phyloP scores from a whole-genome alignment of 139 green algal species.

The Monoraphidium neglectum region DNA sequence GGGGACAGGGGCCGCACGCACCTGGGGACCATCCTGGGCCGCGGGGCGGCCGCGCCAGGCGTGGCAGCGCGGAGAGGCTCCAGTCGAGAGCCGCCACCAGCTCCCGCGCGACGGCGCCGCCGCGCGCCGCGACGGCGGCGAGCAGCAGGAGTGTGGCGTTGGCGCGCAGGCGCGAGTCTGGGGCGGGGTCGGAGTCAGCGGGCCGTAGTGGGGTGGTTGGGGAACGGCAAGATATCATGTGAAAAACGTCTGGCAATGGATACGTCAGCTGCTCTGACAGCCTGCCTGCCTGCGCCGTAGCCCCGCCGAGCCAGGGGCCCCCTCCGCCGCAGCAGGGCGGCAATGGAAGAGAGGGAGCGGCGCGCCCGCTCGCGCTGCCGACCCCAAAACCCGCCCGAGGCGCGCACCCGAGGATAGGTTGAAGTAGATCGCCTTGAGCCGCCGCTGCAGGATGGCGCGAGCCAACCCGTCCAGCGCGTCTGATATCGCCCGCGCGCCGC shows the following conservation, averaged over 20 bases:
- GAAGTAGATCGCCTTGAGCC: constrained; percentile 59
- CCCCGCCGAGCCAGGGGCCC: not conserved
- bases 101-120: constrained; percentile 24
- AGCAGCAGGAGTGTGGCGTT: constrained; percentile 59
- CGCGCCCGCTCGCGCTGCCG: not conserved
- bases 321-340: not conserved
- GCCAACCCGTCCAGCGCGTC: constrained; percentile 7
- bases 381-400: not conserved
- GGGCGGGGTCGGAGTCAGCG: not conserved
- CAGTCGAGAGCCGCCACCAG: constrained; percentile 59
- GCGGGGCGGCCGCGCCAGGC: constrained; percentile 36
- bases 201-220: not conserved
- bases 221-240: not conserved
- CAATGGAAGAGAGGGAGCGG: not conserved
- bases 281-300: not conserved
- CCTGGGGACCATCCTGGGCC: constrained; percentile 19
- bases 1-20: not conserved
- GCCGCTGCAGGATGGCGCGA: constrained; percentile 24
- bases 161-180: constrained; percentile 21
- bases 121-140: constrained; percentile 29
- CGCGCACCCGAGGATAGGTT: constrained; percentile 28
- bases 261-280: not conserved
- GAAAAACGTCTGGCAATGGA: too few relatives aligned
- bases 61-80: constrained; percentile 46
- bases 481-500: not conserved